These are phyloP conservation scores for Cinchona pubescens DNA, from an alignment of 257 asterid genomes.

Conservation along the genomic window DNA sequence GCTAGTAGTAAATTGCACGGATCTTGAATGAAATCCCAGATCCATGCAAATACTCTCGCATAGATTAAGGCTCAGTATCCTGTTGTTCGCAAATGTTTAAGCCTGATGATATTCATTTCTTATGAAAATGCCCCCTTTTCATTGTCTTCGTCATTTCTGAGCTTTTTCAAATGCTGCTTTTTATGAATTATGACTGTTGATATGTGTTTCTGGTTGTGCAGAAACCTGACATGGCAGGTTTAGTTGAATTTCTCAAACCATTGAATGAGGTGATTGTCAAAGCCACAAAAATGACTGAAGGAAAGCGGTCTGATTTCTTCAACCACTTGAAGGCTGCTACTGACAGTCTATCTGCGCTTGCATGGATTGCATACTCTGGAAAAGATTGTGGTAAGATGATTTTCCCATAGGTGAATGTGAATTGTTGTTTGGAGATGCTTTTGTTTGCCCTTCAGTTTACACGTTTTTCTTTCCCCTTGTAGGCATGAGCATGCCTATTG, in stretches of 20 bases:
- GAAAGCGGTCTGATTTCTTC: constrained; percentile 70
- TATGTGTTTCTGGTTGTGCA: constrained; percentile 33
- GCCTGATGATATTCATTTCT: neutral
- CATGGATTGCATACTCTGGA: constrained; percentile 94
- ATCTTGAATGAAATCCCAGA: neutral
- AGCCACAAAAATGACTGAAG: constrained; percentile 76
- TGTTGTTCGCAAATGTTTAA: neutral
- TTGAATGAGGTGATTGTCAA: constrained; percentile 64
- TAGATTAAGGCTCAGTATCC: neutral
- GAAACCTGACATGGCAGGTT: constrained; percentile 81
- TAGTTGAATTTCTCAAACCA: constrained; percentile 81
- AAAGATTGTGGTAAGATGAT: constrained; percentile 74
- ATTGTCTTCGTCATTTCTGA: neutral
- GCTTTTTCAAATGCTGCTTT: neutral
- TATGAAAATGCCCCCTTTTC: neutral
- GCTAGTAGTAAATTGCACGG: neutral
- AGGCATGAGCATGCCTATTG: constrained; percentile 98
- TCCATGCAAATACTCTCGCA: neutral
- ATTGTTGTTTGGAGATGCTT: neutral
- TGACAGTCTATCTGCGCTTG: constrained; percentile 82
- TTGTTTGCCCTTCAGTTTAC: constrained; percentile 8
- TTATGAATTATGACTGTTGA: neutral
- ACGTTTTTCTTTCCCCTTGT: constrained; percentile 15
- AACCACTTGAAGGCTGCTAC: constrained; percentile 87
- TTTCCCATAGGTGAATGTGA: neutral